Conservation (phyloP, 2,329 filamentous ascomycete genomes). For the Monosporascus sp. region DNA sequence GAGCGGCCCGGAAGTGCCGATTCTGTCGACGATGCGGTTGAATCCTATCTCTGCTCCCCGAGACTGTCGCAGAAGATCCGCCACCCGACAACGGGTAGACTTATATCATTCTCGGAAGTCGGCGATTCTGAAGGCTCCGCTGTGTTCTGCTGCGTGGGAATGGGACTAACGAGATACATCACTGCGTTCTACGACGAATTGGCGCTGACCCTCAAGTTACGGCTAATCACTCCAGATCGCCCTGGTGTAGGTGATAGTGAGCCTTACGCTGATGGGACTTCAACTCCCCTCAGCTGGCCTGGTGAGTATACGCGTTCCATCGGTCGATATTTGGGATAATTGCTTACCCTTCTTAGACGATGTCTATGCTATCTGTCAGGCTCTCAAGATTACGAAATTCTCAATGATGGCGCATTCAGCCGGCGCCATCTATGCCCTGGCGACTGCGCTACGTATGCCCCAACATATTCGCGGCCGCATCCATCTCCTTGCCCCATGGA, state of each 20-base stretch:
- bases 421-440: slow-evolving; percentile 94
- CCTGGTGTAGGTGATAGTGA: slow-evolving; percentile 93
- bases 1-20: slow-evolving; percentile 75
- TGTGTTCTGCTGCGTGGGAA: slow-evolving; percentile 94
- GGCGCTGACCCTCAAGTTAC: slow-evolving; percentile 78
- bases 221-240: slow-evolving; percentile 88
- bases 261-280: slow-evolving; percentile 71
- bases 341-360: slow-evolving; percentile 50
- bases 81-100: slow-evolving; percentile 78
- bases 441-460: slow-evolving; percentile 90
- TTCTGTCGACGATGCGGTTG: slow-evolving; percentile 83
- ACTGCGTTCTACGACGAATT: slow-evolving; percentile 97
- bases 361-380: slow-evolving; percentile 88
- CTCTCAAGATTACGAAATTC: slow-evolving; percentile 89
- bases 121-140: slow-evolving; percentile 87
- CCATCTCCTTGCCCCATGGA: slow-evolving; percentile 93
- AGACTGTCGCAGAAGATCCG: slow-evolving; percentile 82
- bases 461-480: slow-evolving; percentile 93
- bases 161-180: slow-evolving; percentile 93
- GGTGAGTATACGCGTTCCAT: slow-evolving; percentile 48
- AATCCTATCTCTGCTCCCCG: slow-evolving; percentile 76
- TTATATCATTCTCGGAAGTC: slow-evolving; percentile 95
- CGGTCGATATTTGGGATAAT: background rate
- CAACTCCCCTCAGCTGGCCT: slow-evolving; percentile 89
- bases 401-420: slow-evolving; percentile 94